A percentile compares a stretch with the other conserved stretches of the same genome.
Evolutionary conservation across 495 filamentous ascomycete species (phyloP).

Genomic region (Daldinia concentrica): DNA sequence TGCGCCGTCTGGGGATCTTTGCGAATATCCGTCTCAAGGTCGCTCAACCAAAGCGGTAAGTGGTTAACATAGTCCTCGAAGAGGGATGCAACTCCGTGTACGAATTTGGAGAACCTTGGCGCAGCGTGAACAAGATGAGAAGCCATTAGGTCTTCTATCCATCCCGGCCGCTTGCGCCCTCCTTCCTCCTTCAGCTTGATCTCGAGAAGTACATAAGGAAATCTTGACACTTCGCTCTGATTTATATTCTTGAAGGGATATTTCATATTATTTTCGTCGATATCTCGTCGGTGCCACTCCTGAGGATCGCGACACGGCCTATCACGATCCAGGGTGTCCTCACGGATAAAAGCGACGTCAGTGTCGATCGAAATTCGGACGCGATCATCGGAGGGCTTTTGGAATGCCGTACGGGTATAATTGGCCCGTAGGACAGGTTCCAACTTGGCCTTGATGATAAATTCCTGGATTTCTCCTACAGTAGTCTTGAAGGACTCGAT

Average conservation of each 20-base stretch:
- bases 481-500: constrained; percentile 75
- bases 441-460: constrained; percentile 79
- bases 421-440: constrained; percentile 90
- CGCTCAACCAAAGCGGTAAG: constrained; percentile 93
- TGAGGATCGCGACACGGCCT: constrained; percentile 87
- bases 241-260: constrained; percentile 86
- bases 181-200: constrained; percentile 85
- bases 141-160: constrained; percentile 88
- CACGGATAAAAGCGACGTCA: constrained; percentile 88
- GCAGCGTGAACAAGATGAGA: constrained; percentile 91
- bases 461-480: constrained; percentile 80
- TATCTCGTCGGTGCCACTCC: constrained; percentile 90
- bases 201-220: constrained; percentile 90
- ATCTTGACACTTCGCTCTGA: constrained; percentile 90
- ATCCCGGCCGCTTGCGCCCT: constrained; percentile 73
- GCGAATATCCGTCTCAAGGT: constrained; percentile 90
- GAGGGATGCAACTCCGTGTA: constrained; percentile 87
- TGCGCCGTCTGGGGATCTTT: constrained; percentile 92
- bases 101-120: constrained; percentile 94
- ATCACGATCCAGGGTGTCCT: constrained; percentile 84
- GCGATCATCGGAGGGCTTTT: constrained; percentile 91
- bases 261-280: constrained; percentile 82
- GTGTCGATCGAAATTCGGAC: constrained; percentile 94
- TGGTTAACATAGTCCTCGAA: constrained; percentile 97
- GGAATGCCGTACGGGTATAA: constrained; percentile 94